Base-by-base conservation (phyloP, 2,329 filamentous ascomycete genomes). In the Colletotrichum karsti region DNA sequence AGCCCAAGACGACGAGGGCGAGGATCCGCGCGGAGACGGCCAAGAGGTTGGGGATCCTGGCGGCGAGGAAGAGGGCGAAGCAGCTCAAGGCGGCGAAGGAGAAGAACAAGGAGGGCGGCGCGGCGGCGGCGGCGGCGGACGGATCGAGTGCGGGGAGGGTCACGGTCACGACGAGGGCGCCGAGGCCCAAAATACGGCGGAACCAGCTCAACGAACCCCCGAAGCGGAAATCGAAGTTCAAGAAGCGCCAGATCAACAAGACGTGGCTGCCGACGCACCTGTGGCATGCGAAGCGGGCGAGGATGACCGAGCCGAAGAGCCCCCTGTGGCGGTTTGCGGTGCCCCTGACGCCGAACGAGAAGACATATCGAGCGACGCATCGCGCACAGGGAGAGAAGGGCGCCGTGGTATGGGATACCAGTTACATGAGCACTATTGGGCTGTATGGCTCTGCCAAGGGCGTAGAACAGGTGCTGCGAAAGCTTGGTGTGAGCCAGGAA, bases 211-310 rank as follows among this genome's bases (percentile, higher is more conserved):
- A 93, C 61, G 84, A 88, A 77, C 78, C 90, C 3, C 82, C 81
- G 0, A 77, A 74, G 55, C 77, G 89, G 2, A 86, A 85, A 48
- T 88, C 81, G 22, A 95, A 91, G 74, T 98, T 94, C 77, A 90
- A 91, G 72, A 96, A 94, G 80, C 90, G 96, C 33, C 95, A 98
- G 77, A 83, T 91, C 50, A 87, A 93, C 78, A 98, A 98, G 83
- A 94, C 93, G 3, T 98, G 95, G 94, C 84, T 99, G 15, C 96
- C 96, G 0, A 98, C 96, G 7, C 96, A 99, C 78, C 82, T 97
- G 71, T 99, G 93, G 88, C 95, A 97, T 80, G 91, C 95, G 3
- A 99, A 99, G 79, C 86, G 96, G 67, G 94, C 96, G 22, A 92
- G 88, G 68, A 97, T 99, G 93, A 94, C 94, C 1, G 86, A 89